A percentile compares a stretch with the other conserved stretches of the same genome.
phyloP scores from a whole-genome alignment of 768 basidiomycete species.

The Dentipellis fragilis region DNA sequence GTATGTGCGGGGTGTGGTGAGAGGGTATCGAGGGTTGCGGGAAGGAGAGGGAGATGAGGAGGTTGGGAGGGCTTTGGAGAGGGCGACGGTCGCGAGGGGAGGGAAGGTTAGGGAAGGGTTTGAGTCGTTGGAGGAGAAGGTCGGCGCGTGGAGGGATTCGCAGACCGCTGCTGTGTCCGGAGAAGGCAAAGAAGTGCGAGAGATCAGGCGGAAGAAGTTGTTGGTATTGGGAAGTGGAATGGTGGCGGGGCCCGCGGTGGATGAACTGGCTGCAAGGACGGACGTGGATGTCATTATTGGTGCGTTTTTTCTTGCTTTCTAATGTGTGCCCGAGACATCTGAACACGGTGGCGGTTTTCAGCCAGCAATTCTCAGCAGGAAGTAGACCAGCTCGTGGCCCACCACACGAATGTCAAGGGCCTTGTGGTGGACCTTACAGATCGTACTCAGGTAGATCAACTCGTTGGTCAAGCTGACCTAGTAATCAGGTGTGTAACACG shows the following conservation, averaged over 20 bases:
- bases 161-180: background rate
- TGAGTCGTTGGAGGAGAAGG: slow-evolving; percentile 45
- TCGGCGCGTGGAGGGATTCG: slow-evolving; percentile 31
- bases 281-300: slow-evolving; percentile 73
- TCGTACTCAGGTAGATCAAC: slow-evolving; percentile 28
- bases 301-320: slow-evolving; percentile 27
- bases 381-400: slow-evolving; percentile 35
- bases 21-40: slow-evolving; percentile 21
- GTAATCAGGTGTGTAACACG: slow-evolving; percentile 63
- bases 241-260: slow-evolving; percentile 85
- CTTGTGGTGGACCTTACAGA: slow-evolving; percentile 54
- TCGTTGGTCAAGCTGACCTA: slow-evolving; percentile 62
- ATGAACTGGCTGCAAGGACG: slow-evolving; percentile 49
- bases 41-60: slow-evolving; percentile 18
- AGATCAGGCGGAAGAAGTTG: slow-evolving; percentile 46
- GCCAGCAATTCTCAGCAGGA: slow-evolving; percentile 67
- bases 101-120: slow-evolving; percentile 48
- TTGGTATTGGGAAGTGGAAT: slow-evolving; percentile 90
- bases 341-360: slow-evolving; percentile 19
- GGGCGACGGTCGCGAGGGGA: slow-evolving; percentile 58
- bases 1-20: slow-evolving; percentile 54
- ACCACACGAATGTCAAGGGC: slow-evolving; percentile 42
- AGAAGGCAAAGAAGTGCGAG: background rate
- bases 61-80: slow-evolving; percentile 35
- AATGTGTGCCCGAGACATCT: too few relatives aligned